phyloP scores from a whole-genome alignment of 2,329 filamentous ascomycete species.

The Pseudovirgaria hyperparasitica region DNA sequence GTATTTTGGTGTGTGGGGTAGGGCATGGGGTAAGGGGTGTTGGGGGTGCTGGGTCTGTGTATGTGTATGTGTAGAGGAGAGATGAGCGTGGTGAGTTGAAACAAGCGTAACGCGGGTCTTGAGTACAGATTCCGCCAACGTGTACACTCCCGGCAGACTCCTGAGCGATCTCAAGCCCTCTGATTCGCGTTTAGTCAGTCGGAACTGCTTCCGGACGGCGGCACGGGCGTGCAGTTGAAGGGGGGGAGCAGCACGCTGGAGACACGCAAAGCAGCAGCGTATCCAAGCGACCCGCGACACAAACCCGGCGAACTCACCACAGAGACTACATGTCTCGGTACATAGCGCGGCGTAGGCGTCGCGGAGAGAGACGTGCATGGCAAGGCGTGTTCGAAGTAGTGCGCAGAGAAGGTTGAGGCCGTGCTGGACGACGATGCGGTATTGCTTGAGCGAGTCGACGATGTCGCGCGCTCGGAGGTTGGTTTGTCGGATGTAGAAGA shows the following conservation, averaged over 20 bases:
- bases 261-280: slow-evolving; percentile 17
- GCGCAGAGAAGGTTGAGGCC: slow-evolving; percentile 18
- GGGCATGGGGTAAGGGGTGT: too few species aligned
- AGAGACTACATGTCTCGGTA: slow-evolving; percentile 14
- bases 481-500: slow-evolving; percentile 20
- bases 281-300: too few species aligned
- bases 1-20: slow-evolving; percentile 5
- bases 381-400: slow-evolving; percentile 15
- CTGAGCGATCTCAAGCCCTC: slow-evolving; percentile 13
- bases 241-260: slow-evolving; percentile 10
- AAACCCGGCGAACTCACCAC: slow-evolving; percentile 13
- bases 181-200: slow-evolving; percentile 9
- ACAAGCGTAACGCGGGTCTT: slow-evolving; percentile 10
- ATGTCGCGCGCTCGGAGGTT: slow-evolving; percentile 11
- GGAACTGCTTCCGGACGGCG: slow-evolving; percentile 4
- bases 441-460: slow-evolving; percentile 14
- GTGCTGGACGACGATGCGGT: slow-evolving; percentile 10
- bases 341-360: slow-evolving; percentile 14
- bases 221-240: slow-evolving; percentile 10
- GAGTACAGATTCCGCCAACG: slow-evolving; percentile 9
- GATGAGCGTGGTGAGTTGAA: slow-evolving; percentile 9
- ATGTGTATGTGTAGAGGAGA: slow-evolving; percentile 5
- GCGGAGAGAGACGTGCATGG: slow-evolving; percentile 10
- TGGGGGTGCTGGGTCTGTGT: slow-evolving; percentile 3
- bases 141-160: slow-evolving; percentile 15